Evolutionary conservation across 228 moss, liverwort and hornwort genomes (phyloP).

Genomic region (Sphagnum magellanicum): DNA sequence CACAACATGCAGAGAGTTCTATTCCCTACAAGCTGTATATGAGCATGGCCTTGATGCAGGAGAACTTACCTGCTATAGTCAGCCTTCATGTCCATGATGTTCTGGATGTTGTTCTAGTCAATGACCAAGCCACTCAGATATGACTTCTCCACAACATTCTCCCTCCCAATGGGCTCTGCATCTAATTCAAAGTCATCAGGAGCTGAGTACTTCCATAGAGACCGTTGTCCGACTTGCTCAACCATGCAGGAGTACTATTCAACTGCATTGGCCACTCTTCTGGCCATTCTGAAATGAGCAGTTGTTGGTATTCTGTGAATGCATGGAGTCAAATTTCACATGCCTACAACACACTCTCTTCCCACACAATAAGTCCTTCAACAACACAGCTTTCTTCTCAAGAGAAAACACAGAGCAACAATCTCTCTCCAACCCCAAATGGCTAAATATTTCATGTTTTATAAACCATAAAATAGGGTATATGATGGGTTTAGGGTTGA

Average conservation of each 20-base stretch:
- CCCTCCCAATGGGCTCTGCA: slow-evolving; percentile 48
- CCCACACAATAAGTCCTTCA: too few species aligned
- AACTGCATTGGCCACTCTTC: slow-evolving; percentile 55
- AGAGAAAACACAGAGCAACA: too few species aligned
- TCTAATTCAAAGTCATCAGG: slow-evolving; percentile 36
- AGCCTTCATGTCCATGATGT: slow-evolving; percentile 84
- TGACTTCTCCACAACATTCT: slow-evolving; percentile 25
- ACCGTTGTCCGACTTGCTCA: slow-evolving; percentile 23
- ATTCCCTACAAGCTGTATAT: too few species aligned
- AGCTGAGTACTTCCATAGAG: slow-evolving; percentile 35
- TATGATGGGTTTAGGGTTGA: too few species aligned
- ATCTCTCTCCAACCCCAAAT: too few species aligned
- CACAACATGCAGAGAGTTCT: too few species aligned
- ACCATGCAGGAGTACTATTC: slow-evolving; percentile 38
- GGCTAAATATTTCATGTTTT: too few species aligned
- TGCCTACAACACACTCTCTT: slow-evolving; percentile 23
- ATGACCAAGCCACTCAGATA: slow-evolving; percentile 40
- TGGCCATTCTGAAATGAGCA: slow-evolving; percentile 46
- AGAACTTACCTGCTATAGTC: slow-evolving; percentile 60
- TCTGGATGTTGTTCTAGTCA: slow-evolving; percentile 45
- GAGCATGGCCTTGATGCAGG: too few species aligned
- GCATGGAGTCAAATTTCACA: slow-evolving; percentile 41
- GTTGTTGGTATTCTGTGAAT: slow-evolving; percentile 41
- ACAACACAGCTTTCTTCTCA: too few species aligned
- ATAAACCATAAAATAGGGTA: too few species aligned